A percentile compares a stretch with the other conserved stretches of the same genome.
Conservation (phyloP, 78 protist species). For the Guillardia theta region DNA sequence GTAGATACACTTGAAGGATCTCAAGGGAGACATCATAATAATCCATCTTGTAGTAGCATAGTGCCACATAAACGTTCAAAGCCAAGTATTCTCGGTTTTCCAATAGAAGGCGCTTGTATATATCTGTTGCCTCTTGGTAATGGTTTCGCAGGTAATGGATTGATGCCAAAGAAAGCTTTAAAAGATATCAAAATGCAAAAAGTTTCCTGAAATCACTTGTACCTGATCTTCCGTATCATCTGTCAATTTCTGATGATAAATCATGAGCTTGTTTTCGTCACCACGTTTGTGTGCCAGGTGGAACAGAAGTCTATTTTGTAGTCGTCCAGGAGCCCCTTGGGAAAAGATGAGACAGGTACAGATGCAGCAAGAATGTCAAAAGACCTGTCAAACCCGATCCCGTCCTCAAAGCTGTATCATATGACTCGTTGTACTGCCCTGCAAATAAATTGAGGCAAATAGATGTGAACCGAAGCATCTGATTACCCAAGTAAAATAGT, state of each 20-base stretch:
- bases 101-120: conserved; percentile 72
- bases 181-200: no score
- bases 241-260: conserved; percentile 64
- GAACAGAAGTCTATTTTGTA: conserved; percentile 74
- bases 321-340: neutral
- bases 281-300: conserved; percentile 70
- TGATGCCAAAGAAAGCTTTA: conserved; percentile 71
- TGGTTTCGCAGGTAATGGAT: conserved; percentile 72
- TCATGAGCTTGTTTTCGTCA: conserved; percentile 67
- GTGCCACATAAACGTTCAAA: conserved; percentile 75
- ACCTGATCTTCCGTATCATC: conserved; percentile 43
- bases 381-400: neutral
- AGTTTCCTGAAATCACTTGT: neutral
- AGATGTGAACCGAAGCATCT: neutral
- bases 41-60: conserved; percentile 84
- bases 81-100: conserved; percentile 65
- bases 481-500: conserved; percentile 39
- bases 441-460: neutral
- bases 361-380: neutral
- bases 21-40: conserved; percentile 81
- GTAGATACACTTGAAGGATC: conserved; percentile 49
- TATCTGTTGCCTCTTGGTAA: conserved; percentile 79
- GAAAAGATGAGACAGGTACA: neutral
- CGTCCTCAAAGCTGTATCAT: neutral
- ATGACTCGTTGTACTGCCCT: conserved; percentile 58